Percentiles rank a stretch among this genome's conserved stretches.
These are phyloP conservation scores for Diutina pseudorugosa DNA, from an alignment of 1,139 yeast genomes.

Conservation along the genomic window DNA sequence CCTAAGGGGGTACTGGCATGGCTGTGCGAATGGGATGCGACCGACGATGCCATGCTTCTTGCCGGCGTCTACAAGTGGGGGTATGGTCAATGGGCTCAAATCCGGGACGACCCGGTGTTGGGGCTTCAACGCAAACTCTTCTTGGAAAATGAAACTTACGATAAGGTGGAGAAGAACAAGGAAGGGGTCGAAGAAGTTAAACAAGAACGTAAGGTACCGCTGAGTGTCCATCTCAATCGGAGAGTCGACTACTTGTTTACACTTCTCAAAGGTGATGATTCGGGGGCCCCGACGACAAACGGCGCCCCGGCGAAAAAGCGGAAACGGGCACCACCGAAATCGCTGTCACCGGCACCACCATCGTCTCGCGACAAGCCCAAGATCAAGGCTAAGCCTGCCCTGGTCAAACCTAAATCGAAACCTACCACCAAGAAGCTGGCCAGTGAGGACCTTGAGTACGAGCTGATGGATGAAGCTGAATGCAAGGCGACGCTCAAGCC, in stretches of 20 bases:
- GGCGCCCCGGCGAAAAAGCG: slow-evolving; percentile 5
- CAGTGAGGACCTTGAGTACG: slow-evolving; percentile 39
- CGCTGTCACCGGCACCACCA: slow-evolving; percentile 10
- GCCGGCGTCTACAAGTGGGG: slow-evolving; percentile 90
- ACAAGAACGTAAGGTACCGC: slow-evolving; percentile 49
- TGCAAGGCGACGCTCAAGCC: slow-evolving; percentile 61
- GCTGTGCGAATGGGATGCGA: slow-evolving; percentile 77
- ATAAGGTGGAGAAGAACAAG: slow-evolving; percentile 19
- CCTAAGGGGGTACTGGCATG: slow-evolving; percentile 85
- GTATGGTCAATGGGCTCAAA: slow-evolving; percentile 89
- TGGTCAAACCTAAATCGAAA: slow-evolving; percentile 4
- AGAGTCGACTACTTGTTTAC: slow-evolving; percentile 78
- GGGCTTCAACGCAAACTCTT: slow-evolving; percentile 78
- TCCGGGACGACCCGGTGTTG: slow-evolving; percentile 88
- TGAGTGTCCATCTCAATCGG: slow-evolving; percentile 88
- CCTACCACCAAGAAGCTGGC: slow-evolving; percentile 4
- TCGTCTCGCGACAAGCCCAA: not conserved
- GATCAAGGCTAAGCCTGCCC: slow-evolving; percentile 7
- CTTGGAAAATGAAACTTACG: slow-evolving; percentile 22
- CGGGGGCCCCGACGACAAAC: slow-evolving; percentile 10
- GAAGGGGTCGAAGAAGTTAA: not conserved
- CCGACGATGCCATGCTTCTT: slow-evolving; percentile 77
- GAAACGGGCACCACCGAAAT: slow-evolving; percentile 9
- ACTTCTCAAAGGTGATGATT: slow-evolving; percentile 45
- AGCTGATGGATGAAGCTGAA: slow-evolving; percentile 67